Evolutionary conservation across 2,329 filamentous ascomycete species (phyloP).

Genomic region (Proliferodiscus dingleyae): DNA sequence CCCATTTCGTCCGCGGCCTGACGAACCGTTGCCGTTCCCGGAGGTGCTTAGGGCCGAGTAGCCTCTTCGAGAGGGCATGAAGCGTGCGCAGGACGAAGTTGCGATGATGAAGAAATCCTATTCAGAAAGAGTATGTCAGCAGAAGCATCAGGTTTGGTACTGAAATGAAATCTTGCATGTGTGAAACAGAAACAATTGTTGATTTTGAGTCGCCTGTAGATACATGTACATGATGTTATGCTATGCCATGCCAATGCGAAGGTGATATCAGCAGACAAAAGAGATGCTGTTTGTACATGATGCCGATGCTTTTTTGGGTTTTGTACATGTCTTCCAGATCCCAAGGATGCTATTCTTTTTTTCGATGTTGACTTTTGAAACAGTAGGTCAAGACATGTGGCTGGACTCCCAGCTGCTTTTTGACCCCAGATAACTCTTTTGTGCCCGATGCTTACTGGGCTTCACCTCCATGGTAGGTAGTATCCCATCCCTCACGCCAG

Average conservation of each 20-base stretch:
- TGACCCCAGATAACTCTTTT: neutral
- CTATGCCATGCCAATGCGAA: conserved; percentile 21
- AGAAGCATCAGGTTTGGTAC: neutral
- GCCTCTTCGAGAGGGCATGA: conserved; percentile 59
- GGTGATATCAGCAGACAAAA: conserved; percentile 9
- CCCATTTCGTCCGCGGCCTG: conserved; percentile 29
- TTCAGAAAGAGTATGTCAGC: conserved; percentile 13
- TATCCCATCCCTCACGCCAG: conserved; percentile 30
- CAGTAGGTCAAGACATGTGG: conserved; percentile 21
- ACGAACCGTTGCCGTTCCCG: conserved; percentile 45
- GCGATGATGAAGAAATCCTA: conserved; percentile 64
- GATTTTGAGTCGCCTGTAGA: conserved; percentile 11
- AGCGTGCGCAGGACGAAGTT: conserved; percentile 63
- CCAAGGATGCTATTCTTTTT: too few species aligned
- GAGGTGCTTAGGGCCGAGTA: conserved; percentile 61
- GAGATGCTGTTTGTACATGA: conserved; percentile 13
- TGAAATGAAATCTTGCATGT: conserved; percentile 4
- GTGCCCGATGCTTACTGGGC: conserved; percentile 4
- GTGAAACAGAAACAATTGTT: conserved; percentile 2
- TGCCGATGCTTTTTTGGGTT: neutral
- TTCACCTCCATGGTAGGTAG: conserved; percentile 30
- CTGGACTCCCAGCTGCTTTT: conserved; percentile 20
- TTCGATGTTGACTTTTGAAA: conserved; percentile 1
- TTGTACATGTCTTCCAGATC: neutral
- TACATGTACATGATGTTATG: conserved; percentile 18